Percentiles rank a stretch among this genome's conserved stretches.
phyloP scores from a whole-genome alignment of 805 yeast genomes.

The Yueomyces sp. region DNA sequence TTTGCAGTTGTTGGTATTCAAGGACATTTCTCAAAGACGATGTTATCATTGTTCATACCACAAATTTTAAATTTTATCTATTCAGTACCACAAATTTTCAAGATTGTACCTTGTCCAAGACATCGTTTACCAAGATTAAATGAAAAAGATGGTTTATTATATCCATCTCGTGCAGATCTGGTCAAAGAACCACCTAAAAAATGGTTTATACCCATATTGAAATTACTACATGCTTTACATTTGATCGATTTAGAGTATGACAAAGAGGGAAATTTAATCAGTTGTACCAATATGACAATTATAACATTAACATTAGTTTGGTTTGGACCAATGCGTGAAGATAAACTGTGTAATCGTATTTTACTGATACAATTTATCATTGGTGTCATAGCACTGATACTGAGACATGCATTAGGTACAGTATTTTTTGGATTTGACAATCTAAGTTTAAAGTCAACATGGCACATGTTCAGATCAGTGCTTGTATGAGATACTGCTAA shows the following conservation, averaged over 20 bases:
- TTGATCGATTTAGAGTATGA: slow-evolving; percentile 35
- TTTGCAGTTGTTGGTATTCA: slow-evolving; percentile 92
- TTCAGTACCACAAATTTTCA: slow-evolving; percentile 84
- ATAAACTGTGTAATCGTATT: slow-evolving; percentile 47
- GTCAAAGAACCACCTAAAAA: slow-evolving; percentile 23
- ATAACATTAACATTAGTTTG: slow-evolving; percentile 73
- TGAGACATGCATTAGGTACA: slow-evolving; percentile 77
- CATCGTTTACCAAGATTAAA: slow-evolving; percentile 82
- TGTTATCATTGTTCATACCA: slow-evolving; percentile 74
- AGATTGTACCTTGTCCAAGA: slow-evolving; percentile 85
- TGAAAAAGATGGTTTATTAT: slow-evolving; percentile 51
- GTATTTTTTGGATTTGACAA: slow-evolving; percentile 85
- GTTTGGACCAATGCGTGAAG: slow-evolving; percentile 88
- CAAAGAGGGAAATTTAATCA: slow-evolving; percentile 19
- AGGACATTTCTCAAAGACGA: slow-evolving; percentile 92
- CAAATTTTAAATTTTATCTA: slow-evolving; percentile 84
- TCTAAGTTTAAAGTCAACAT: slow-evolving; percentile 16
- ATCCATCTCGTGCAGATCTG: slow-evolving; percentile 51
- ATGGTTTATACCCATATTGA: slow-evolving; percentile 25
- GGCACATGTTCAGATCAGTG: background rate
- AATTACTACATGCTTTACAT: slow-evolving; percentile 32
- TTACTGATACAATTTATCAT: slow-evolving; percentile 47
- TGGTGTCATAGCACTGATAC: slow-evolving; percentile 53
- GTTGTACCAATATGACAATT: slow-evolving; percentile 73
- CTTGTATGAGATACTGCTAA: too few species aligned